Evolutionary conservation across 2,329 filamentous ascomycete species (phyloP).

Genomic region (Colletotrichum sidae): DNA sequence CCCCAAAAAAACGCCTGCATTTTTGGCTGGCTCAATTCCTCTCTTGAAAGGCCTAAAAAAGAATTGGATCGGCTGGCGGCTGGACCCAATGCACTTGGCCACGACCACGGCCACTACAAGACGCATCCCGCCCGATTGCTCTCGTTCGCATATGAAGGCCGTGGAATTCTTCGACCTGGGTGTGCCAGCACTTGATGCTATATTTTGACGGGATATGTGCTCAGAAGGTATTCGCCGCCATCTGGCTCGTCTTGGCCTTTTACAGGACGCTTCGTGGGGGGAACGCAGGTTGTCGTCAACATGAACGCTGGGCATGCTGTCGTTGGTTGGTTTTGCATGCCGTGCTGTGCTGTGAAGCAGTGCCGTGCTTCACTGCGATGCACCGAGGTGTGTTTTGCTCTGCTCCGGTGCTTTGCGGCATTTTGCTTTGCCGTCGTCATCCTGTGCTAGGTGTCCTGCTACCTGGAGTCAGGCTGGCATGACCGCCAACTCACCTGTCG

Average conservation of each 20-base stretch:
- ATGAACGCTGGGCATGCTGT: slow-evolving; percentile 20
- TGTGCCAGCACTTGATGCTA: too few species aligned
- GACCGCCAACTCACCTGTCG: too few species aligned
- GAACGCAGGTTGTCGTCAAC: slow-evolving; percentile 12
- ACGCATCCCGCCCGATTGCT: background rate
- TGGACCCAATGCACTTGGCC: background rate
- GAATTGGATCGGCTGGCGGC: background rate
- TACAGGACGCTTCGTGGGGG: background rate
- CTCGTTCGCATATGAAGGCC: too few species aligned
- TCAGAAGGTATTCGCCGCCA: too few species aligned
- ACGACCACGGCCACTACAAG: background rate
- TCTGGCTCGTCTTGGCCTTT: too few species aligned
- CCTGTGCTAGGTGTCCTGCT: slow-evolving; percentile 5
- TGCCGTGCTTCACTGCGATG: slow-evolving; percentile 4
- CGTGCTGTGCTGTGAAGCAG: slow-evolving; percentile 14
- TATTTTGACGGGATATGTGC: too few species aligned
- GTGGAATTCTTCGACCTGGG: too few species aligned
- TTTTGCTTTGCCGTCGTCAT: slow-evolving; percentile 24
- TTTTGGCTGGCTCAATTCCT: too few species aligned
- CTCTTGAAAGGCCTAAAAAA: background rate
- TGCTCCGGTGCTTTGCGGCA: slow-evolving; percentile 17
- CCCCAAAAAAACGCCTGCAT: too few species aligned
- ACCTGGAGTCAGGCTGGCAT: background rate
- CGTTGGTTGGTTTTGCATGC: background rate
- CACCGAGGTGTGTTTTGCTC: slow-evolving; percentile 7